Base-by-base conservation (phyloP, 106 monocot species). In the Cymbidium sinense region DNA sequence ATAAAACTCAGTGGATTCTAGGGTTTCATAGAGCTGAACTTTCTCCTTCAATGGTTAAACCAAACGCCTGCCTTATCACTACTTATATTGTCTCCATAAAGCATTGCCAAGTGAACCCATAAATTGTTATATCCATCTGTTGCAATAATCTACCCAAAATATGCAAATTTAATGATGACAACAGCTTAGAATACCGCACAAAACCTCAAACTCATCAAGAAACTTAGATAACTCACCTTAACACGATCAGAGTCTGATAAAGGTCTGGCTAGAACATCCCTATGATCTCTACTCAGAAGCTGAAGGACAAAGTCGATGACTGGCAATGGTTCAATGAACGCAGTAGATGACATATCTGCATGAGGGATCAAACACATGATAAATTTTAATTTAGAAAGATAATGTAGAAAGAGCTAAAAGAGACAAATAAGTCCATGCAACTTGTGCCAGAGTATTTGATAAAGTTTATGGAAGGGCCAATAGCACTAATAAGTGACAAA, bases 301-400 rank as follows among this genome's bases (percentile, higher is more conserved):
- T 94, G 78, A 20, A 74, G 39, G 0, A 99, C 92, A 87, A 99
- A 99, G 12, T 94, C 92, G 29, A 94, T 87, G n/a, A 99, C 92
- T 5, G 92, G 88, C 58, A 99, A 79, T 21, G 94, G 92, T 78
- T 94, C 94, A 69, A 99, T 83, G 80, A 94, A 94, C 20, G 92
- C 94, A 80, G 94, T 92, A 20, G 98, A 88, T 29, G 98, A 94
- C 92, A 99, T 94, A 86, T 99, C 98, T 99, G 84, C 75, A 71
- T 71, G 76, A 78, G 54, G 55, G 34, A 28, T 34, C 25, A 67
- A 62, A 33, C 4, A 23, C 12, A 33, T 33, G 1, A 13, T 67
- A 67, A 12, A 25, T 31, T 18, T 58, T 11, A 62, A 25, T 54
- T 54, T 5, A 54, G 54, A n/a, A 54, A 54, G 20, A 20, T 54